Evolutionary conservation across 2,329 filamentous ascomycete genomes (phyloP), one percentile per base, ranked within the genome.

Genomic region (Dothideomycetes sp.): DNA sequence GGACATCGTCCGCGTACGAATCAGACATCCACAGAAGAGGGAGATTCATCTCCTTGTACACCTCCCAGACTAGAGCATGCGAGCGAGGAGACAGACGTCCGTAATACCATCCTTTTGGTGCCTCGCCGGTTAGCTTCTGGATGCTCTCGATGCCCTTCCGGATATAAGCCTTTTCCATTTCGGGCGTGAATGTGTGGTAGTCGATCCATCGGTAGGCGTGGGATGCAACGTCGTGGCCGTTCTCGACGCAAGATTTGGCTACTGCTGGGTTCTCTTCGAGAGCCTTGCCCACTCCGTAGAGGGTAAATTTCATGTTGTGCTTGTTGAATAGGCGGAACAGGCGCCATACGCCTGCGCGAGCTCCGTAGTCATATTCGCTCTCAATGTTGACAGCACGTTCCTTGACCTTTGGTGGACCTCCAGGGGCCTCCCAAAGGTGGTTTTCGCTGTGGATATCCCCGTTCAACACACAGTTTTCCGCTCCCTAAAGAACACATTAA

Each of bases 151-250:
- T 62, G 16, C 54, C 61, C 45, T 64, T 61, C 29, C 59, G 60
- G 43, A 72, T 65, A 42, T 67, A 65, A 36, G 65, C 57, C 44
- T 66, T 68, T 43, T 71, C 68, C 36, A 64, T 58, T 34, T 71
- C 66, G 4, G 64, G 49, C 0, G 55, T 52, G 22, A 70, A 56
- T 40, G 66, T 57, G 47, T 67, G 62, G 46, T 70, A 65, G 36
- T 71, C 66, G n/a, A 70, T 58, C 69, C 69, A 73, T 12, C 69
- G 57, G 38, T 69, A 68, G 1, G 63, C 68, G 44, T 72, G 69
- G 1, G 58, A 63, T 1, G 68, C 69, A 24, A 72, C 57, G 41
- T 72, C 69, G 45, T 72, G 68, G 3, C 69, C 68, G 38, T 64
- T 59, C 33, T 69, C 64, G 0, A 71, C 67, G 43, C 62, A 67